Base-by-base conservation (phyloP, 176 grass and related monocot species). In the Lolium perenne region DNA sequence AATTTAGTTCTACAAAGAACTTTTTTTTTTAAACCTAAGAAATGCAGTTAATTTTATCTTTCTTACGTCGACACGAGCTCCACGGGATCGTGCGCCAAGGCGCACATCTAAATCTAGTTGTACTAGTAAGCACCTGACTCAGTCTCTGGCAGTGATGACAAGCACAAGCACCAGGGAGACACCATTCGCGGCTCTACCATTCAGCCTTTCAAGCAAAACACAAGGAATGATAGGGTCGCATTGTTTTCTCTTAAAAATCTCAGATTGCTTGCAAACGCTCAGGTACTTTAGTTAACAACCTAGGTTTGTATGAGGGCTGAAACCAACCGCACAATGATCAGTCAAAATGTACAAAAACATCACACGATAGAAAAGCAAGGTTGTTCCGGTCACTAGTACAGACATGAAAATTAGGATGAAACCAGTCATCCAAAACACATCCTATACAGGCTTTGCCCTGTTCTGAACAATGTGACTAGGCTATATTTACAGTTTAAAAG, bases 381-480 rank as follows among this genome's bases (percentile, higher is more conserved):
- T 35, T 38, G 25, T 75, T 51, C 21, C 50, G 50, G 38, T 66
- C 6, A 38, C 20, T 17, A 29, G 26, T 67, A 68, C 46, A 17
- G 59, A n/a, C 50, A 63, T 49, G 11, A 21, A 38, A 77, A 53
- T 76, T 16, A 53, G 29, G 15, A 16, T 56, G 46, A 83, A 79
- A 47, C 43, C 48, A 26, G 6, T 55, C 46, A 59, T 41, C 8
- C n/a, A 56, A 15, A 88, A 56, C 41, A 66, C 11, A 65, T 21
- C 1, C 40, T 41, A 62, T 54, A 64, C 40, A 84, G 22, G 49
- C 8, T 16, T 80, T 17, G 40, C 14, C 43, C 46, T 79, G 22
- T 83, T 70, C 23, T 57, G 2, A 87, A 86, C 73, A 83, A 48
- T 73, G 64, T 22, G 16, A 59, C 38, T 57, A 38, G 14, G 71